These are phyloP conservation scores for Ophiostoma angusticollis DNA, from an alignment of 2,329 filamentous ascomycete genomes.

Conservation along the genomic window DNA sequence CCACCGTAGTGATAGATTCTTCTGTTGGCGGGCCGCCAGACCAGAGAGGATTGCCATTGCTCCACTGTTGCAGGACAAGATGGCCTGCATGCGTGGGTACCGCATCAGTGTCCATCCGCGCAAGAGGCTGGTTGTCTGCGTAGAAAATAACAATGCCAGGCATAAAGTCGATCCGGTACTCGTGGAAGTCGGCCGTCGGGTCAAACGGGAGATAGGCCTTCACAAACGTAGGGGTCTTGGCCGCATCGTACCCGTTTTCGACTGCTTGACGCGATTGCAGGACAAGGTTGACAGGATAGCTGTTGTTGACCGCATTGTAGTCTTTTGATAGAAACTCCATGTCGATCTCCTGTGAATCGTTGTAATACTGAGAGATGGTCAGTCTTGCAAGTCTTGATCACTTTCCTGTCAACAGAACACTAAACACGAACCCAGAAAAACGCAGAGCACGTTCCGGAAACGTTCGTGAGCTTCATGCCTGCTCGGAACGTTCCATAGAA, in stretches of 20 bases:
- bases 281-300: constrained; percentile 59
- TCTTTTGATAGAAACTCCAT: constrained; percentile 64
- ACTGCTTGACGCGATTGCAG: constrained; percentile 53
- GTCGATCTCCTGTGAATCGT: constrained; percentile 70
- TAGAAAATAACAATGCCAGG: constrained; percentile 53
- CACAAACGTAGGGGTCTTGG: constrained; percentile 43
- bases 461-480: constrained; percentile 48
- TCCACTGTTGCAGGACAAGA: constrained; percentile 64
- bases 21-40: constrained; percentile 53
- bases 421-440: constrained; percentile 57
- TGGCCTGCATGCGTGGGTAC: constrained; percentile 51
- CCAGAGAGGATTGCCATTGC: constrained; percentile 61
- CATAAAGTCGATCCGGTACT: constrained; percentile 69
- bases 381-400: neutral
- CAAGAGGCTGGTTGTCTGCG: constrained; percentile 47
- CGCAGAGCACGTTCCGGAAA: constrained; percentile 58
- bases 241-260: constrained; percentile 48
- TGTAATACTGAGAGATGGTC: constrained; percentile 46
- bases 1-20: constrained; percentile 51
- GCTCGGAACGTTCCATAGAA: constrained; percentile 59
- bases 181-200: constrained; percentile 53
- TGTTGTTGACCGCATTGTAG: constrained; percentile 36
- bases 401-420: neutral
- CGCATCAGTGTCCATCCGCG: constrained; percentile 40
- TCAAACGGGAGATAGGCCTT: constrained; percentile 50